Evolutionary conservation across 768 basidiomycete species (phyloP).

Genomic region (Albatrellus ellisii): DNA sequence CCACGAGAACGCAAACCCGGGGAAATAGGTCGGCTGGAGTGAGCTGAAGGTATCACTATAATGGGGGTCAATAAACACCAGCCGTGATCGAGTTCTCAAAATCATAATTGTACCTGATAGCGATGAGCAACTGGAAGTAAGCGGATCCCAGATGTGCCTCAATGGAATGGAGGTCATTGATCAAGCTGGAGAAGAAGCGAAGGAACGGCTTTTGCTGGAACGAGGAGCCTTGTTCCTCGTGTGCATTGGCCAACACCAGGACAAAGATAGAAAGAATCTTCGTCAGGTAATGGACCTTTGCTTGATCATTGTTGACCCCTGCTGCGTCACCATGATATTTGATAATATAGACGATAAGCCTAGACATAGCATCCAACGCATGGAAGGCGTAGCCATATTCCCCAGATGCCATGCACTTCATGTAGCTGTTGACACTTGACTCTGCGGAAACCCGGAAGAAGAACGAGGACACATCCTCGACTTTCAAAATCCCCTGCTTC

Average conservation of each 20-base stretch:
- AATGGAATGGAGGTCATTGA: slow-evolving; percentile 83
- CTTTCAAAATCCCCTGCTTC: slow-evolving; percentile 91
- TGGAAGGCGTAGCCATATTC: slow-evolving; percentile 76
- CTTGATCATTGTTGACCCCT: slow-evolving; percentile 84
- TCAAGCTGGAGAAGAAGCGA: slow-evolving; percentile 92
- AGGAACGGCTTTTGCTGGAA: slow-evolving; percentile 99
- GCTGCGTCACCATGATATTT: slow-evolving; percentile 98
- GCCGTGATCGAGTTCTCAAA: no score
- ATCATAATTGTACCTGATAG: slow-evolving; percentile 53
- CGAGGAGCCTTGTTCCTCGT: slow-evolving; percentile 82
- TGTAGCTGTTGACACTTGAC: slow-evolving; percentile 81
- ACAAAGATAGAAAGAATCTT: slow-evolving; percentile 98
- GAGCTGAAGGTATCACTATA: slow-evolving; percentile 89
- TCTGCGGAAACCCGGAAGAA: slow-evolving; percentile 99
- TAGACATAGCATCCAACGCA: slow-evolving; percentile 89
- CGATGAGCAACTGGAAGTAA: slow-evolving; percentile 80
- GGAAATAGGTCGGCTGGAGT: slow-evolving; percentile 91
- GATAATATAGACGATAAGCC: slow-evolving; percentile 94
- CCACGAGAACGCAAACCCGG: slow-evolving; percentile 98
- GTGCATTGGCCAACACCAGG: slow-evolving; percentile 85
- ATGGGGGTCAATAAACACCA: not conserved
- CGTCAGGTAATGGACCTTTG: slow-evolving; percentile 91
- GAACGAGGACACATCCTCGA: slow-evolving; percentile 91
- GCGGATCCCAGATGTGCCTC: slow-evolving; percentile 78
- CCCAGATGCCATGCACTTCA: slow-evolving; percentile 57